Base-by-base conservation (phyloP, 495 filamentous ascomycete genomes). In the Extremus antarcticus region DNA sequence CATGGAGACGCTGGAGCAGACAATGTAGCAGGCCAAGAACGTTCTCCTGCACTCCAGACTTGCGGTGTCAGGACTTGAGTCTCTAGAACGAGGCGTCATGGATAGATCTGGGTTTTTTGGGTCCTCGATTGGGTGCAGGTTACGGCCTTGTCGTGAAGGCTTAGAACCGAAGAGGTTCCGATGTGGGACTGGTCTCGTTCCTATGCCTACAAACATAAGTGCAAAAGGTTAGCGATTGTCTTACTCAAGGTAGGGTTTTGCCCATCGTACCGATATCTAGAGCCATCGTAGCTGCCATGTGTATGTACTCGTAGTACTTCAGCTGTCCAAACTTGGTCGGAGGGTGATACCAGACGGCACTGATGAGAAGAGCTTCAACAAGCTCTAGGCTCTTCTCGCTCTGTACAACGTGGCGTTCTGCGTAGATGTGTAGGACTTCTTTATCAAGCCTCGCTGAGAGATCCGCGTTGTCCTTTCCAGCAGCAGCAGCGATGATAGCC, bases 261-360 rank as follows among this genome's bases (percentile, higher is more conserved):
- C n/a, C n/a, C n/a, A n/a, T n/a, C n/a, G n/a, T n/a, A n/a, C n/a
- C 76, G 38, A 80, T 74, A 53, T 78, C 76, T 56, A 78, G 55
- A 0, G 73, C 76, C 76, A 79, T 80, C 2, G 72, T 74, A 19
- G 71, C 71, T 13, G 76, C 76, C 56, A 80, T 76, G 43, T 78
- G 75, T 2, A 75, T 73, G 52, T 77, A 78, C 61, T 80, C 72
- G 60, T 78, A 78, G 51, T 73, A 71, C 50, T 79, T 76, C 56
- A 78, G 56, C 52, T 74, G 73, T 47, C 71, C 62, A 25, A 70
- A 73, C 40, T 69, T 71, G 0, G 67, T 67, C 3, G 76, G 73
- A 13, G 77, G 76, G 54, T 71, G 71, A 55, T 77, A 79, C 60
- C 73, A 78, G 25, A 77, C 58, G 35, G 68, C 70, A 63, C 73